Base-by-base conservation (phyloP, 352 stramenopile species). In the Phytophthora foliorum region DNA sequence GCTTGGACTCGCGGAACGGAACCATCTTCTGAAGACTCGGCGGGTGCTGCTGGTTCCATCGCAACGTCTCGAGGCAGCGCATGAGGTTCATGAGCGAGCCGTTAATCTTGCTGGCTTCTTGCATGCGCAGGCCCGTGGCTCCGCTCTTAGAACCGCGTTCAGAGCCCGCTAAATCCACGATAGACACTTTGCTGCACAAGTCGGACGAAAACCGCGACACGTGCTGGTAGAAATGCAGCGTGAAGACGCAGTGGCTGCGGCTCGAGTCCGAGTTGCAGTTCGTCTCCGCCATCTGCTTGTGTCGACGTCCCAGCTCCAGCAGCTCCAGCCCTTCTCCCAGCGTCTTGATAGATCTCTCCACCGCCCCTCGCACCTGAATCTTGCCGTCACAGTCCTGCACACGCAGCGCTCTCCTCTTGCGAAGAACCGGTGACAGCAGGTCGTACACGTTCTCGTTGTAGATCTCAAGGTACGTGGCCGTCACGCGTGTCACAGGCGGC, bases 371-470 rank as follows among this genome's bases (percentile, higher is more conserved):
- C 16, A 98, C 92, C 53, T 97, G 84, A 42, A 98, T 93, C 51
- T 92, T 89, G 3, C 94, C 94, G 8, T 97, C 88, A 29, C 88
- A 90, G 61, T 95, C 89, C 51, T 95, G 86, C 9, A 96, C 68
- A n/a, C 86, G 74, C 29, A 96, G 55, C 49, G 84, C 84, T 32
- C 81, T 77, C 13, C 87, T 81, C 65, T 88, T 93, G 17, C 78
- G 67, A 39, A 80, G 62, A 16, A 84, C 73, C 5, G 82, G 65
- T 5, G 88, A 80, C 39, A 99, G 75, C 29, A 99, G 74, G 75
- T 99, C 98, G 73, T 96, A 99, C 16, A 99, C 88, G 48, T 99
- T 96, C 63, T 99, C 97, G 68, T 99, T 99, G 86, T 99, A 99
- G 60, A 99, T 97, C 75, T 99, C 97, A 17, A 99, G 82, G 73